Conservation (phyloP, 2,329 filamentous ascomycete genomes). For the Scedosporium dehoogii region DNA sequence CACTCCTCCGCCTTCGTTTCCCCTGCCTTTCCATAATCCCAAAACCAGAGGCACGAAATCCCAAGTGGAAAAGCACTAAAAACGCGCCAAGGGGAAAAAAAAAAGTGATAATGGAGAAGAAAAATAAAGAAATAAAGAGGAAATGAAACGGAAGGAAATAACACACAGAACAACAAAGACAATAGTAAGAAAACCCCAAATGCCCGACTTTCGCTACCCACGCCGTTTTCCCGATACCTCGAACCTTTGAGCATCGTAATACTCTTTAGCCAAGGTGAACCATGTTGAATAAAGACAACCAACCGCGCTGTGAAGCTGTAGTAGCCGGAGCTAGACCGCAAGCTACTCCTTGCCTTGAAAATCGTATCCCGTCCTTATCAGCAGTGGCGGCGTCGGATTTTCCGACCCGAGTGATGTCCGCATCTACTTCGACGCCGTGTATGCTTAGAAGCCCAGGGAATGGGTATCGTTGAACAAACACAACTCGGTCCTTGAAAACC, state of each 20-base stretch:
- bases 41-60: neutral
- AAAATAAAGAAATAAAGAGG: neutral
- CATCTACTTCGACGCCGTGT: neutral
- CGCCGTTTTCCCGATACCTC: slow-evolving; percentile 1
- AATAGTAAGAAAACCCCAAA: slow-evolving; percentile 10
- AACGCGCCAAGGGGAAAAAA: slow-evolving; percentile 2
- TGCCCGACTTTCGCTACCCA: neutral
- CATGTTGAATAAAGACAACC: neutral
- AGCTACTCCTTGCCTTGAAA: neutral
- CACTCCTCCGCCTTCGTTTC: neutral
- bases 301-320: neutral
- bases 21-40: neutral
- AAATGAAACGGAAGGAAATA: neutral
- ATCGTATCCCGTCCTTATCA: neutral
- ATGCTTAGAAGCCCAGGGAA: neutral
- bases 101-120: neutral
- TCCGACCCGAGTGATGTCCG: neutral
- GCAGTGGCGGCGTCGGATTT: neutral
- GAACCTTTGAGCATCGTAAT: neutral
- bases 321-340: neutral
- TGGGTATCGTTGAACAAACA: neutral
- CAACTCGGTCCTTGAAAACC: slow-evolving; percentile 7
- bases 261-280: neutral
- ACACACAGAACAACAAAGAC: slow-evolving; percentile 5
- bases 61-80: neutral